Percentiles rank a stretch among this genome's conserved stretches.
These are phyloP conservation scores for Phytophthora multivora DNA, from an alignment of 352 stramenopile species.

Conservation along the genomic window DNA sequence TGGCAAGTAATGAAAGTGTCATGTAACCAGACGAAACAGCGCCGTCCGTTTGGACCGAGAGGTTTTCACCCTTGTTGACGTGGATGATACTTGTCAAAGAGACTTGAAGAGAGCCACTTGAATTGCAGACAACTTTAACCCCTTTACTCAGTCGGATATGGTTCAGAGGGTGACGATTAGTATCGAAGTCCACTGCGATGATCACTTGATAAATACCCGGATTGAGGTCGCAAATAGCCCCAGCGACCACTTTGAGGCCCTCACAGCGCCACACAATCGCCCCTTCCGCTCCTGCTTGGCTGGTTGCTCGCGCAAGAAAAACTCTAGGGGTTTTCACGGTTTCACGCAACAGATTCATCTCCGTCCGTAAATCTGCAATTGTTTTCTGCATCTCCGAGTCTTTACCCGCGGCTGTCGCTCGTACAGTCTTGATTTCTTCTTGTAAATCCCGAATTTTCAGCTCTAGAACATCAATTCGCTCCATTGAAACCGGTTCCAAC, in stretches of 20 bases:
- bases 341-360: slow-evolving; percentile 11
- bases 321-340: background rate
- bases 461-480: slow-evolving; percentile 15
- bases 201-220: slow-evolving; percentile 13
- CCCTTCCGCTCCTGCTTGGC: slow-evolving; percentile 1
- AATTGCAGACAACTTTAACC: slow-evolving; percentile 1
- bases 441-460: slow-evolving; percentile 18
- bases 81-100: slow-evolving; percentile 7
- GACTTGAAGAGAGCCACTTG: slow-evolving; percentile 2
- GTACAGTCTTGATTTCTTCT: slow-evolving; percentile 15
- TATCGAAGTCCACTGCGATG: slow-evolving; percentile 10
- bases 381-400: slow-evolving; percentile 6
- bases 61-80: slow-evolving; percentile 6
- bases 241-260: slow-evolving; percentile 11
- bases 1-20: slow-evolving; percentile 9
- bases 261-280: slow-evolving; percentile 10
- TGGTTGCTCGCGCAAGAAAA: slow-evolving; percentile 13
- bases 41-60: slow-evolving; percentile 4
- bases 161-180: background rate
- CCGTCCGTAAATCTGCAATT: slow-evolving; percentile 1
- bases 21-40: slow-evolving; percentile 10
- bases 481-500: slow-evolving; percentile 8
- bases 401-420: background rate
- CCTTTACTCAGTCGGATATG: slow-evolving; percentile 12
- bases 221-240: background rate